phyloP scores from a whole-genome alignment of 495 filamentous ascomycete species.

The Parathielavia appendiculata region DNA sequence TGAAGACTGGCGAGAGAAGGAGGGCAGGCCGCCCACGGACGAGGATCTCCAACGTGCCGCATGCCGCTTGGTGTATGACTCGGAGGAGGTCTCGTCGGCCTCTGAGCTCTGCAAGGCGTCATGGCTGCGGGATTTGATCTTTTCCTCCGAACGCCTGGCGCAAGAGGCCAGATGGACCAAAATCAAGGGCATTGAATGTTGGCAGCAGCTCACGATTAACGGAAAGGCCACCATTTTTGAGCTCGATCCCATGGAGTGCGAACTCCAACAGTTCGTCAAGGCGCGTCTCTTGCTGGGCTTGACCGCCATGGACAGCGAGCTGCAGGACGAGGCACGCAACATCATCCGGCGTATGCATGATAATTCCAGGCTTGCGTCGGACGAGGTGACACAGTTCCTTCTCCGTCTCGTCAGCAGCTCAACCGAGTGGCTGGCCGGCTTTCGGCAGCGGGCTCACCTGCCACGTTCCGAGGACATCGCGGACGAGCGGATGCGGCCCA shows the following conservation, averaged over 20 bases:
- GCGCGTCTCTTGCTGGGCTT: slow-evolving; percentile 46
- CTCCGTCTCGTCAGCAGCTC: slow-evolving; percentile 41
- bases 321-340: slow-evolving; percentile 48
- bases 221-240: slow-evolving; percentile 47
- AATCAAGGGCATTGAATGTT: slow-evolving; percentile 19
- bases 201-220: slow-evolving; percentile 41
- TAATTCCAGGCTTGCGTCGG: slow-evolving; percentile 39
- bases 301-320: slow-evolving; percentile 49
- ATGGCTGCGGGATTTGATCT: slow-evolving; percentile 52
- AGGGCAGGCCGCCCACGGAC: slow-evolving; percentile 34
- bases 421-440: slow-evolving; percentile 43
- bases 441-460: slow-evolving; percentile 45
- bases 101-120: slow-evolving; percentile 32
- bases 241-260: slow-evolving; percentile 42
- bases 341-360: slow-evolving; percentile 48
- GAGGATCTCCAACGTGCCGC: slow-evolving; percentile 43
- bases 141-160: slow-evolving; percentile 36
- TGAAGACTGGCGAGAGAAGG: slow-evolving; percentile 27
- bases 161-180: slow-evolving; percentile 26
- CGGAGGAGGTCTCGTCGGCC: slow-evolving; percentile 32
- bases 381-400: slow-evolving; percentile 45
- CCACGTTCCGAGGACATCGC: slow-evolving; percentile 47
- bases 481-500: slow-evolving; percentile 42
- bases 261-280: slow-evolving; percentile 47
- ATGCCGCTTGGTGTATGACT: slow-evolving; percentile 39